Percentiles rank a stretch among this genome's conserved stretches.
phyloP scores from a whole-genome alignment of 768 basidiomycete genomes.

The Lentinus tigrinus region DNA sequence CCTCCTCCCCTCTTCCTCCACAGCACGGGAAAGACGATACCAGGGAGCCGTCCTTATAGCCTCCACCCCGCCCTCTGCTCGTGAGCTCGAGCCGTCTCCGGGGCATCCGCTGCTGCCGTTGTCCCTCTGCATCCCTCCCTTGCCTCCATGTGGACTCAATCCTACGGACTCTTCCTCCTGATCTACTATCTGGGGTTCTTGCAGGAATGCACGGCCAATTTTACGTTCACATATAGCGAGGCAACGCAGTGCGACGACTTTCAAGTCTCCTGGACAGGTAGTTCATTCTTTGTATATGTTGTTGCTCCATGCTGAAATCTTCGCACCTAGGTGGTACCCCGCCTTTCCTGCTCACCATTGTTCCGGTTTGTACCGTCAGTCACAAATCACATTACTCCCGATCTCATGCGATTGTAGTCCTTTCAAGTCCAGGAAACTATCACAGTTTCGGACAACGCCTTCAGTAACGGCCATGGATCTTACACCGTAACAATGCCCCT shows the following conservation, averaged over 20 bases:
- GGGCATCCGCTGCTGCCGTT: no score
- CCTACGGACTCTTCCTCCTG: constrained; percentile 14
- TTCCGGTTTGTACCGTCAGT: constrained; percentile 43
- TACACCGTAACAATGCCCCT: constrained; percentile 49
- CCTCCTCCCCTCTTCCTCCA: no score
- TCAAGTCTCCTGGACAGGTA: constrained; percentile 61
- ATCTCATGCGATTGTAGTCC: no score
- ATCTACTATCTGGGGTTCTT: background rate
- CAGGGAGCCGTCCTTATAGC: no score
- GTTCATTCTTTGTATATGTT: constrained; percentile 7
- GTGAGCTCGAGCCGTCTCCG: no score
- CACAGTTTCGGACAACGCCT: constrained; percentile 51
- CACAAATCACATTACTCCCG: background rate
- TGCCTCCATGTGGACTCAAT: no score
- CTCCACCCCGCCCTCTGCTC: no score
- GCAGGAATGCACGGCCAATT: constrained; percentile 25
- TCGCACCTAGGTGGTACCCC: constrained; percentile 49
- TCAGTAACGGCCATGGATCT: constrained; percentile 51
- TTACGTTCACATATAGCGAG: constrained; percentile 50
- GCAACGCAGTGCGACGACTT: constrained; percentile 64
- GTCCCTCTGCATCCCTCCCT: no score
- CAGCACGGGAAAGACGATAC: no score
- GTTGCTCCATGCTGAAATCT: background rate
- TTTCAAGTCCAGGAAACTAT: background rate
- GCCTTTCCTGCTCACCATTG: constrained; percentile 49